phyloP scores from a whole-genome alignment of 768 basidiomycete species.

The Kwoniella bestiolae region DNA sequence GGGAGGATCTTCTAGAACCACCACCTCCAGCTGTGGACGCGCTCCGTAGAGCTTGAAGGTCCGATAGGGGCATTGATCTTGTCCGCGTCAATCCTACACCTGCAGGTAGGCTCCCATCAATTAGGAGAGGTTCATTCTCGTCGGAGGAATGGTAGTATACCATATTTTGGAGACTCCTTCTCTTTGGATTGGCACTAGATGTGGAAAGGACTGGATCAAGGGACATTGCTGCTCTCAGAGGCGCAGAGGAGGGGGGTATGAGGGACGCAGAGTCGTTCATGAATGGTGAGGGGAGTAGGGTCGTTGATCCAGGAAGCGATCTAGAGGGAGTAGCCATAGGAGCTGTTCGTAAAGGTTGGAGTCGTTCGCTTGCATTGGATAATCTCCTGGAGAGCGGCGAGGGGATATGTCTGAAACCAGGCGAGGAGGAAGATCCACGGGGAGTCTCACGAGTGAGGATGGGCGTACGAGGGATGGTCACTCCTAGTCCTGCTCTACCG shows the following conservation, averaged over 20 bases:
- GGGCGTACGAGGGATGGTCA: constrained; percentile 10
- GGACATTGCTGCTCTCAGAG: constrained; percentile 4
- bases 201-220: neutral
- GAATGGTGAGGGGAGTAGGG: constrained; percentile 20
- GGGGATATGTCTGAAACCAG: constrained; percentile 10
- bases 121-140: constrained; percentile 10
- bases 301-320: neutral
- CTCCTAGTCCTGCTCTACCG: neutral
- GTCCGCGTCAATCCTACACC: constrained; percentile 28
- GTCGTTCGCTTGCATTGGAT: constrained; percentile 11
- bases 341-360: constrained; percentile 16
- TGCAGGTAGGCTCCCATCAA: neutral
- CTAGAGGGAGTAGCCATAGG: constrained; percentile 5
- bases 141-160: constrained; percentile 39
- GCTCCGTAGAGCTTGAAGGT: constrained; percentile 34
- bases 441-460: constrained; percentile 8
- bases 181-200: constrained; percentile 32
- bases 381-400: constrained; percentile 18
- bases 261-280: neutral
- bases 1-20: constrained; percentile 19
- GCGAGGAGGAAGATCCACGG: constrained; percentile 5
- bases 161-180: constrained; percentile 47
- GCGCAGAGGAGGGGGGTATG: neutral
- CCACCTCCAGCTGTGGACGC: constrained; percentile 29
- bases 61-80: constrained; percentile 32